Conservation (phyloP, 1,284 basidiomycete species). For the Sporisorium scitamineum region DNA sequence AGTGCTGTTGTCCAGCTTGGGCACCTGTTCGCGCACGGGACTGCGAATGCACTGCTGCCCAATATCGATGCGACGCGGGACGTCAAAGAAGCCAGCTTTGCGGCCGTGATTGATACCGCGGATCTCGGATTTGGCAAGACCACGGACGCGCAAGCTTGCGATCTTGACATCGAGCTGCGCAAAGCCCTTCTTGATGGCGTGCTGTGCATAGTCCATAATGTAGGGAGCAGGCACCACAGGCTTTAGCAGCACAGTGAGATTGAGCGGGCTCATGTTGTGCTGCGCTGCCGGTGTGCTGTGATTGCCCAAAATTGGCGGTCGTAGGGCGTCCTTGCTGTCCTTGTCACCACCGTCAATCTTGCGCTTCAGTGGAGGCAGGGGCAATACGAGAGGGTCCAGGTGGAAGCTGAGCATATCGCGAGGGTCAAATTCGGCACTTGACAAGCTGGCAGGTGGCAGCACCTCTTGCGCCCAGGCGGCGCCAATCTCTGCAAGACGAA, state of each 20-base stretch:
- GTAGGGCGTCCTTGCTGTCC: slow-evolving; percentile 20
- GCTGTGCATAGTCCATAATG: slow-evolving; percentile 55
- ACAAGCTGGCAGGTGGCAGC: slow-evolving; percentile 15
- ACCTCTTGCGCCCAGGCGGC: slow-evolving; percentile 30
- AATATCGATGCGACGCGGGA: slow-evolving; percentile 55
- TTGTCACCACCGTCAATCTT: slow-evolving; percentile 23
- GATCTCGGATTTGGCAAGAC: slow-evolving; percentile 53
- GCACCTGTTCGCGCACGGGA: slow-evolving; percentile 49
- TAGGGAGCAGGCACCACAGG: slow-evolving; percentile 56
- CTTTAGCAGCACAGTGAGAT: slow-evolving; percentile 59
- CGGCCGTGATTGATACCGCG: slow-evolving; percentile 39
- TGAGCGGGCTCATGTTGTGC: slow-evolving; percentile 55
- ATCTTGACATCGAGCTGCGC: slow-evolving; percentile 62
- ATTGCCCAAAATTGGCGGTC: slow-evolving; percentile 48
- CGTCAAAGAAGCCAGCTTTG: slow-evolving; percentile 48
- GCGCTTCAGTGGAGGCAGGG: slow-evolving; percentile 52
- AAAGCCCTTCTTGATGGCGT: slow-evolving; percentile 45
- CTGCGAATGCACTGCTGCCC: slow-evolving; percentile 48
- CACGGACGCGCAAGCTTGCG: slow-evolving; percentile 51
- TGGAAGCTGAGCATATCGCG: slow-evolving; percentile 60
- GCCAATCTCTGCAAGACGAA: slow-evolving; percentile 50
- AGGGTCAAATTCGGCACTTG: slow-evolving; percentile 20
- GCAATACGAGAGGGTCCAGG: slow-evolving; percentile 59
- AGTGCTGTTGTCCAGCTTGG: slow-evolving; percentile 47
- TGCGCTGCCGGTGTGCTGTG: slow-evolving; percentile 53